Base-by-base conservation (phyloP, 495 filamentous ascomycete species). In the Aspergillus wentii region DNA sequence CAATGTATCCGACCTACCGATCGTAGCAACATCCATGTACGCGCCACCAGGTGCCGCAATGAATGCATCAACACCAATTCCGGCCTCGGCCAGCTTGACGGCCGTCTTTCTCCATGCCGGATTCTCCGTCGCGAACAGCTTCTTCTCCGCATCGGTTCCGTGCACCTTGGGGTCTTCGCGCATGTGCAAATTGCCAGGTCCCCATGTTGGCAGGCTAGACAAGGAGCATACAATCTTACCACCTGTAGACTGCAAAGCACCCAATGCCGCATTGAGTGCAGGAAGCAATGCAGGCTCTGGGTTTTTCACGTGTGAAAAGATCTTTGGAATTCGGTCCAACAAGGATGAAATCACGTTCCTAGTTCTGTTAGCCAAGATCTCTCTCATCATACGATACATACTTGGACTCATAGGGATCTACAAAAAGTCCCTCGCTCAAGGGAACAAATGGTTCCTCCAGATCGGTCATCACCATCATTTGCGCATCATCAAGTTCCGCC, bases 391-490 rank as follows among this genome's bases (percentile, higher is more conserved):
- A n/a, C 22, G 26, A 29, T 13, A 33, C 4, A 32, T 68, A 82
- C 79, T 85, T 89, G 17, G 89, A 92, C 58, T 95, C 86, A 51
- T 94, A 85, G 8, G 94, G 90, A 58, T 99, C 92, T 3, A 95
- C 91, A 61, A 99, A 96, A 3, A 97, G 69, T 8, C 90, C 90
- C 33, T 95, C 85, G 46, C 84, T 87, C 11, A 97, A 68, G 30
- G 94, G 92, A 6, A 96, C 83, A 57, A 99, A 99, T 0, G 92
- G 91, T 47, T 99, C 92, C 47, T 99, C 88, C 38, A 99, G 76
- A 55, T 99, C 92, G 8, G 92, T 86, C 88, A 97, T 95, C 13
- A 97, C 89, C 70, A 97, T 79, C 91, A 97, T 96, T 52, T 99
- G 92, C 4, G 92, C 86, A 65, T 88, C 80, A 33, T 94, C 86